Base-by-base conservation (phyloP, 768 basidiomycete genomes). In the Neoboletus magnificus region DNA sequence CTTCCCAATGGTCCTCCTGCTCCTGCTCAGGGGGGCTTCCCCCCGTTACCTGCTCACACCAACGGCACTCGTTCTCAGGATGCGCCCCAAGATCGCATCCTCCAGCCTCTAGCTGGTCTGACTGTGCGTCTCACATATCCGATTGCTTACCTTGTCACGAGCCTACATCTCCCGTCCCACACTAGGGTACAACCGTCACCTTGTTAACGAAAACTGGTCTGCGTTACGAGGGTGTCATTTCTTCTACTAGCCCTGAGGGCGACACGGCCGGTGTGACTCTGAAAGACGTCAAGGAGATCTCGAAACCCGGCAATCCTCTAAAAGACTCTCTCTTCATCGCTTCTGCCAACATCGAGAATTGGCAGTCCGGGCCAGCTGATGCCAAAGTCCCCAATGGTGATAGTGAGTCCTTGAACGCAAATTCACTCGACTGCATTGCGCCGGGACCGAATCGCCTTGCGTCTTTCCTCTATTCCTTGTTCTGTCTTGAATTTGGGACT, bases 111-210 rank as follows among this genome's bases (percentile, higher is more conserved):
- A 27, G 73, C 84, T 46, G 89, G 87, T 50, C 75, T 91, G 44
- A 90, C 85, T 32, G 89, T 90, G 60, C 67, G 87, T 80, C 45
- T 57, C 54, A 46, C 50, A 54, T 55, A 27, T 54, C 50, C 35
- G 50, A 58, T 59, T 57, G 15, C 36, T 12, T 55, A 32, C 15
- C 41, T n/a, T 49, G 33, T 52, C 58, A 48, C 54, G 48, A 60
- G 54, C 48, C 57, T 53, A 57, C 54, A 63, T 55, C 58, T 59
- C 52, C 41, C 40, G 42, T 63, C 60, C 54, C 51, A 56, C 37
- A 47, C 29, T 62, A 88, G 90, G 89, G 91, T 39, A 89, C 87
- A 6, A 89, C 87, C 36, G 78, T 93, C 64, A 88, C 89, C n/a
- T 78, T 93, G 56, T 68, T 72, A 23, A 88, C 86, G 43, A 89